Evolutionary conservation across 2,329 filamentous ascomycete species (phyloP).

Genomic region (Elsinoe fawcettii): DNA sequence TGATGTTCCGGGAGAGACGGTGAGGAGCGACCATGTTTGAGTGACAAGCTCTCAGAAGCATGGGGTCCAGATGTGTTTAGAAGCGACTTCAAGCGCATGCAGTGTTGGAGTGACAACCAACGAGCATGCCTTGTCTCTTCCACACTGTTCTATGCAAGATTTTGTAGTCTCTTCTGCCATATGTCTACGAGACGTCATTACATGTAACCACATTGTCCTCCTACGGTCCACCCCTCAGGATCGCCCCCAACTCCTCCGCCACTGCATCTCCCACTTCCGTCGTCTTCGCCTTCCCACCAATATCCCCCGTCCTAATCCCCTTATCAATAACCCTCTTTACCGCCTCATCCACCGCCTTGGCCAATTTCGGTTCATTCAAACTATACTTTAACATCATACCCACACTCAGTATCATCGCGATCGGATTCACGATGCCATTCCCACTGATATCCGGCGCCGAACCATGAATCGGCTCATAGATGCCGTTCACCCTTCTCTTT

Average conservation of each 20-base stretch:
- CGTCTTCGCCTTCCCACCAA: constrained; percentile 70
- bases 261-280: constrained; percentile 76
- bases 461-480: constrained; percentile 96
- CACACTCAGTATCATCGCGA: constrained; percentile 84
- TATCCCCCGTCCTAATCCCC: constrained; percentile 72
- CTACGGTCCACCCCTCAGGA: constrained; percentile 51
- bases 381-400: constrained; percentile 97
- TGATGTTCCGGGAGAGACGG: too few species aligned
- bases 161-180: too few species aligned
- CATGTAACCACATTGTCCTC: too few species aligned
- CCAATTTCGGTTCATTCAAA: constrained; percentile 68
- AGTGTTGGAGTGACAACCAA: too few species aligned
- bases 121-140: too few species aligned
- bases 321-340: constrained; percentile 72
- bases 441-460: constrained; percentile 91
- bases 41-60: too few species aligned
- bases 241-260: constrained; percentile 61
- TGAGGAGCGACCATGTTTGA: too few species aligned
- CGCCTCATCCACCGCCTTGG: constrained; percentile 70
- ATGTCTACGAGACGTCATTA: too few species aligned
- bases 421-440: constrained; percentile 82
- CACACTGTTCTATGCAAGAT: too few species aligned
- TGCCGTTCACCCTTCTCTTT: constrained; percentile 77
- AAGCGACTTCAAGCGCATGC: too few species aligned
- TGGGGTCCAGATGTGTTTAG: too few species aligned